Evolutionary conservation across 306 rosid genomes (phyloP).

Genomic region (Glycine latifolia): DNA sequence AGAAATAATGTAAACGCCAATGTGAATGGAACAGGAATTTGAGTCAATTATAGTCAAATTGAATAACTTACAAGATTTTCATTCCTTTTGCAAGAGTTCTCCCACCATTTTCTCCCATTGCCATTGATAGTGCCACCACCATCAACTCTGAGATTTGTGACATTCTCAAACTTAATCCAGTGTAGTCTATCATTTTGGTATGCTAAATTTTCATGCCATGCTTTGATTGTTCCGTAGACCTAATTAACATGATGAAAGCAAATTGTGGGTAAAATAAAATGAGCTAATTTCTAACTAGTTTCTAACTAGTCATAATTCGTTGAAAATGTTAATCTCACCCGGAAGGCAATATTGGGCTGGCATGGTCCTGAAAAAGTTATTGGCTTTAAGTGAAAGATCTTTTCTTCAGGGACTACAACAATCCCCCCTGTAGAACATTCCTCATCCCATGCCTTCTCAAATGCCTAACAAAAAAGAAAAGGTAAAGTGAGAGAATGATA

Average conservation of each 20-base stretch:
- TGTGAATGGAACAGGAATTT: not conserved
- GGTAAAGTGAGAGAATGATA: not conserved
- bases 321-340: slow-evolving; percentile 51
- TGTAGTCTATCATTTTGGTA: slow-evolving; percentile 50
- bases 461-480: slow-evolving; percentile 54
- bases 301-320: not conserved
- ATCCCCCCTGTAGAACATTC: slow-evolving; percentile 60
- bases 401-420: slow-evolving; percentile 61
- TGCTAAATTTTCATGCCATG: slow-evolving; percentile 62
- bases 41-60: not conserved
- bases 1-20: too few relatives aligned
- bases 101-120: slow-evolving; percentile 90
- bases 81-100: slow-evolving; percentile 77
- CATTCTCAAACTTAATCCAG: slow-evolving; percentile 65
- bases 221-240: slow-evolving; percentile 76
- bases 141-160: slow-evolving; percentile 57
- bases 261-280: not conserved
- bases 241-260: slow-evolving; percentile 36
- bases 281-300: slow-evolving; percentile 6
- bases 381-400: slow-evolving; percentile 65
- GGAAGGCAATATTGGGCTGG: slow-evolving; percentile 52
- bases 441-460: slow-evolving; percentile 67
- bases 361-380: slow-evolving; percentile 82
- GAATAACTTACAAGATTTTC: slow-evolving; percentile 56
- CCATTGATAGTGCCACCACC: slow-evolving; percentile 82